These are phyloP conservation scores for Plasmopara halstedii DNA, from an alignment of 352 stramenopile species.

Conservation along the genomic window DNA sequence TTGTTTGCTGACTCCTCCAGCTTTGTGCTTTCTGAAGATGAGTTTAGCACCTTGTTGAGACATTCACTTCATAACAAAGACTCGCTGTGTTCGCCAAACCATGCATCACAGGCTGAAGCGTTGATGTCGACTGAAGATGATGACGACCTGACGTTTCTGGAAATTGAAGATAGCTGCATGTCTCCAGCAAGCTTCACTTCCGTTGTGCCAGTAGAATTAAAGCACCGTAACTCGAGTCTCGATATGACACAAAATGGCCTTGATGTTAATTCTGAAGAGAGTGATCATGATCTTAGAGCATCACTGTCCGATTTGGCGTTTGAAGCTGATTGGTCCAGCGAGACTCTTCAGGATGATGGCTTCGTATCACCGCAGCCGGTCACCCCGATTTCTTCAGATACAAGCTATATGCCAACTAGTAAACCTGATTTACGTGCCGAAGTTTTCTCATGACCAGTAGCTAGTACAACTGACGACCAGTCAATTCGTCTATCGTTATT, in stretches of 20 bases:
- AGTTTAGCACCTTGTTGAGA: conserved; percentile 34
- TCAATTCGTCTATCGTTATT: neutral
- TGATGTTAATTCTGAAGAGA: conserved; percentile 13
- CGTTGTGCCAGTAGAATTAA: conserved; percentile 48
- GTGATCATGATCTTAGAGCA: conserved; percentile 18
- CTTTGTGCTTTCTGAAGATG: conserved; percentile 66
- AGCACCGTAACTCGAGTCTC: conserved; percentile 25
- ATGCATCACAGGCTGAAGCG: conserved; percentile 2
- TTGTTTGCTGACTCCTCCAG: conserved; percentile 63
- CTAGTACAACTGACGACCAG: conserved; percentile 10
- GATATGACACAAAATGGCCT: conserved; percentile 9
- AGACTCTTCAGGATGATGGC: conserved; percentile 7
- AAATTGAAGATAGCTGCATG: conserved; percentile 22
- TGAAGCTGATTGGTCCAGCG: conserved; percentile 64
- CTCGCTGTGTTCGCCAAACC: too few relatives aligned
- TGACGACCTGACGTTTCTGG: conserved; percentile 25
- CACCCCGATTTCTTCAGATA: conserved; percentile 2
- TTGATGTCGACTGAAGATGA: conserved; percentile 9
- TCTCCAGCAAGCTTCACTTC: conserved; percentile 20
- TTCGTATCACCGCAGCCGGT: conserved; percentile 1
- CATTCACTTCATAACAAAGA: too few relatives aligned
- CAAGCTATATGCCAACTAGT: conserved; percentile 4
- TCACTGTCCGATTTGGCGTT: conserved; percentile 70
- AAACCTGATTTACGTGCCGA: conserved; percentile 7
- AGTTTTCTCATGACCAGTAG: conserved; percentile 15